Conservation (phyloP, 495 filamentous ascomycete genomes). For the Aspergillus wentii region DNA sequence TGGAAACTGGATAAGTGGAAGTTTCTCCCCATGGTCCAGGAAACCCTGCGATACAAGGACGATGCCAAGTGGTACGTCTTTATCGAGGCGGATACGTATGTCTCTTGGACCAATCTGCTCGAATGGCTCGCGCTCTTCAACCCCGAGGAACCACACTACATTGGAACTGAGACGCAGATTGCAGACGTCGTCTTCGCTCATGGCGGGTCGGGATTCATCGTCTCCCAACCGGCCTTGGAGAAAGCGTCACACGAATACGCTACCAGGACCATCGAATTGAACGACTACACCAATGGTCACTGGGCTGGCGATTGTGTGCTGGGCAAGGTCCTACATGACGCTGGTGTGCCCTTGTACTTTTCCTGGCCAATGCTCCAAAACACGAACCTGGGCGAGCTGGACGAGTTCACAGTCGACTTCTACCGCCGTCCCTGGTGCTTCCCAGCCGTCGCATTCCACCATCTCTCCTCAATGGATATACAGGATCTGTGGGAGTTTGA, state of each 20-base stretch:
- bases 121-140: conserved; percentile 52
- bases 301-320: conserved; percentile 71
- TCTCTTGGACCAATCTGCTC: conserved; percentile 57
- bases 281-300: conserved; percentile 47
- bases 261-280: conserved; percentile 42
- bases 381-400: conserved; percentile 38
- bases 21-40: conserved; percentile 51
- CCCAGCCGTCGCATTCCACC: conserved; percentile 52
- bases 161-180: conserved; percentile 55
- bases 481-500: conserved; percentile 37
- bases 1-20: conserved; percentile 61
- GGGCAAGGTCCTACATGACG: conserved; percentile 51
- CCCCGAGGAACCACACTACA: conserved; percentile 45
- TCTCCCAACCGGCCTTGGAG: conserved; percentile 53
- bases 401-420: conserved; percentile 34
- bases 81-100: conserved; percentile 65
- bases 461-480: conserved; percentile 35
- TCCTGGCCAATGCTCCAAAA: conserved; percentile 51
- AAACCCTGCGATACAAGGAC: conserved; percentile 36
- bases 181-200: conserved; percentile 56
- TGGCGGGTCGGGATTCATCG: conserved; percentile 62
- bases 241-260: conserved; percentile 39
- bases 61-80: conserved; percentile 63
- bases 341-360: conserved; percentile 42
- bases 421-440: conserved; percentile 51